These are phyloP conservation scores for Triticum monococcum DNA, from an alignment of 176 grass and related monocot genomes.

Conservation along the genomic window DNA sequence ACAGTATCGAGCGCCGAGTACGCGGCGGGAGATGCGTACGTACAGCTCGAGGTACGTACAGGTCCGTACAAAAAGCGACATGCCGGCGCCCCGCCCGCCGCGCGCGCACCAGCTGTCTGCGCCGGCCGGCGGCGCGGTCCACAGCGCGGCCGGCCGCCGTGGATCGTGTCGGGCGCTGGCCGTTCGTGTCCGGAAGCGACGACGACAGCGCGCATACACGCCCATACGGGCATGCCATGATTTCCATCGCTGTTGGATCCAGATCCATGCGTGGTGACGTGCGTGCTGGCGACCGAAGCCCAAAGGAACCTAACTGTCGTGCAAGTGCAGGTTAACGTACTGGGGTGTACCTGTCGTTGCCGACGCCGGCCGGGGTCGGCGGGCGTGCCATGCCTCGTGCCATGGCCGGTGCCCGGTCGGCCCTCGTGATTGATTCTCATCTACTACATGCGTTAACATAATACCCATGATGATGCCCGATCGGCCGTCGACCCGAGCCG, in stretches of 20 bases:
- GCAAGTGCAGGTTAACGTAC: neutral
- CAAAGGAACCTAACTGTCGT: neutral
- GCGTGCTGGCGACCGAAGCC: neutral
- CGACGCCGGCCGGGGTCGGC: neutral
- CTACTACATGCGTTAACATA: neutral
- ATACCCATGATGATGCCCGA: neutral
- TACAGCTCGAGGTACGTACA: neutral
- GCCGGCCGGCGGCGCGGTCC: neutral
- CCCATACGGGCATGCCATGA: too few species aligned
- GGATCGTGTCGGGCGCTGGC: neutral
- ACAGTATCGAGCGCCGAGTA: too few species aligned
- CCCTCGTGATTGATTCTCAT: neutral
- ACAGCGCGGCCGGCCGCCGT: too few species aligned
- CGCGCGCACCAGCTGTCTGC: neutral
- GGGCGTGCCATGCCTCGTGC: neutral
- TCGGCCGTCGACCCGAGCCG: neutral
- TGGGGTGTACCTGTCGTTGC: neutral
- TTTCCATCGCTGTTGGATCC: neutral
- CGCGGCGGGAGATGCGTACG: neutral
- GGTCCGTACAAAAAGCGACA: neutral
- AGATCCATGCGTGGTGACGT: neutral
- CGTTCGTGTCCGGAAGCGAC: neutral
- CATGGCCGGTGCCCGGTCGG: neutral
- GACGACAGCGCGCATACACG: too few species aligned
- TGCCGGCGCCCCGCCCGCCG: too few species aligned